Conservation (phyloP, 441 rosid genomes). For the Flueggea neowawraea region DNA sequence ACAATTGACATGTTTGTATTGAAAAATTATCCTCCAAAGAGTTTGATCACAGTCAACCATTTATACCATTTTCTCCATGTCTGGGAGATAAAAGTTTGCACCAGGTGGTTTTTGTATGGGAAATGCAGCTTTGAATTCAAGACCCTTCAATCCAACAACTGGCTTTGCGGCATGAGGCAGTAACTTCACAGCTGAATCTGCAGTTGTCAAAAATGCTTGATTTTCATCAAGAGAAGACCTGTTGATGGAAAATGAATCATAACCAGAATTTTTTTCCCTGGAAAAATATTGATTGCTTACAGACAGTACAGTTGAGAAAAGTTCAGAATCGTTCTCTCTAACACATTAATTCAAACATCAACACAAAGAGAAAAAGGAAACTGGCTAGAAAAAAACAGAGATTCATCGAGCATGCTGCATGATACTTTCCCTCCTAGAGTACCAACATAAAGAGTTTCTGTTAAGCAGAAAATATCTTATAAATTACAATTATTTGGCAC, state of each 20-base stretch:
- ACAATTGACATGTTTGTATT: not conserved
- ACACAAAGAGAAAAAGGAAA: too few species aligned
- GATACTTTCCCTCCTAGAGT: too few species aligned
- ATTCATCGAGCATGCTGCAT: too few species aligned
- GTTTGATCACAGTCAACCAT: slow-evolving; percentile 5
- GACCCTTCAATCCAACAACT: slow-evolving; percentile 83
- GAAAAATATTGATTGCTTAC: too few species aligned
- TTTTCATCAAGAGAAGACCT: slow-evolving; percentile 98
- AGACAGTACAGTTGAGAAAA: too few species aligned
- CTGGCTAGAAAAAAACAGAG: too few species aligned
- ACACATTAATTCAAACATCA: too few species aligned
- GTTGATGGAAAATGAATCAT: slow-evolving; percentile 23
- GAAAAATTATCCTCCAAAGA: not conserved
- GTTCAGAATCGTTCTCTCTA: too few species aligned
- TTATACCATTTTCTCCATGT: slow-evolving; percentile 87
- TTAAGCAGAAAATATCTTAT: too few species aligned
- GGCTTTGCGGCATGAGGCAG: slow-evolving; percentile 67
- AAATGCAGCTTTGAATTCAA: slow-evolving; percentile 82
- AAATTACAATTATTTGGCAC: too few species aligned
- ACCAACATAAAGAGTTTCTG: too few species aligned
- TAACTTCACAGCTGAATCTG: slow-evolving; percentile 81
- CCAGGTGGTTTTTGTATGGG: slow-evolving; percentile 80
- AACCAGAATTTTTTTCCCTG: slow-evolving; percentile 7
- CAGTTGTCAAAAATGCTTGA: slow-evolving; percentile 76
- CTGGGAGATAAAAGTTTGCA: slow-evolving; percentile 94